Evolutionary conservation across 2,329 filamentous ascomycete species (phyloP), one percentile per base, ranked within the genome.

Genomic region (Ascochyta pisi): DNA sequence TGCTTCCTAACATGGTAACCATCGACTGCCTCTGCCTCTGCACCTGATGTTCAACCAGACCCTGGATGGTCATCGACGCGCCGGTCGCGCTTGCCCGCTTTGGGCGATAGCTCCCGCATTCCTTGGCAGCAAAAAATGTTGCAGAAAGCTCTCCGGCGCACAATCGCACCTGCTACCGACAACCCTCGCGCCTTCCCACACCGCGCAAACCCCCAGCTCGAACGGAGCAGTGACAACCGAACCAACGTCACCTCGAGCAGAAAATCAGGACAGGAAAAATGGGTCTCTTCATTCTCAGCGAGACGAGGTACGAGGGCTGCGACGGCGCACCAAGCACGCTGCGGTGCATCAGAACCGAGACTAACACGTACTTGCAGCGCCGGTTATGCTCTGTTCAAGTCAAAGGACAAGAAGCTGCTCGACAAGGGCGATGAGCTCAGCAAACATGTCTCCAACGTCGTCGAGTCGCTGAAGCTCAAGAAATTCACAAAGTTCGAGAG

Each of bases 331-430:
- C 48, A 34, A 49, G 52, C 48, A 26, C 50, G 52, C 55, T 57
- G 39, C 40, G 34, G 29, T 24, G 31, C 33, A 22, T n/a, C 8
- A 56, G 19, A 19, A 19, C 19, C 19, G 19, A 45, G 33, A 61
- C 65, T 70, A 61, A 71, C 63, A 37, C 40, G 24, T 6, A 27
- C 52, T 70, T 89, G 89, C 73, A 91, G 91, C 79, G 93, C 93
- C 69, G 96, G 95, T 77, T 98, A 98, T 83, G 95, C 93, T 79
- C 87, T 99, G 77, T 92, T 99, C 83, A 98, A 99, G 85, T 90
- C 94, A 70, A 92, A 93, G 78, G 94, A 98, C 85, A 98, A 97
- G 87, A 98, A 98, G 84, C 86, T 98, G 57, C 84, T 99, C 65
- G 95, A 96, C 79, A 88, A 90, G 73, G 89, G 94, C 79, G 84